phyloP scores from a whole-genome alignment of 805 yeast genomes.

The Brettanomyces sp. region DNA sequence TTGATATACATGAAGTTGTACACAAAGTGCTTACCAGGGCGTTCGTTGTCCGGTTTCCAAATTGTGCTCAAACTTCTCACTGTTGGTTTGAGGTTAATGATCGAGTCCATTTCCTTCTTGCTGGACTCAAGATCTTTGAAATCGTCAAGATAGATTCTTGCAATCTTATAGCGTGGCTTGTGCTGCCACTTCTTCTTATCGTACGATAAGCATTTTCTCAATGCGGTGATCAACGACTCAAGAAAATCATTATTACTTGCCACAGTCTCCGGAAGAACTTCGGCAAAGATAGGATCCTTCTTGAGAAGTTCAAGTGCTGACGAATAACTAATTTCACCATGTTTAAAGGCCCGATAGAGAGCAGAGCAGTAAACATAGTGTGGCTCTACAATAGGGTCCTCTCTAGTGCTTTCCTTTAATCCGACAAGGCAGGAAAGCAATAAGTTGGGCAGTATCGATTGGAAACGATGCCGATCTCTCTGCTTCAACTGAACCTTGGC shows the following conservation, averaged over 20 bases:
- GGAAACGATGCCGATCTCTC: constrained; percentile 9
- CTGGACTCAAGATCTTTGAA: constrained; percentile 47
- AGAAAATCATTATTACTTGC: constrained; percentile 25
- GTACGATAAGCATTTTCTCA: constrained; percentile 37
- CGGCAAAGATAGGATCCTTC: constrained; percentile 26
- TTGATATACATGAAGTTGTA: constrained; percentile 62
- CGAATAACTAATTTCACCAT: constrained; percentile 23
- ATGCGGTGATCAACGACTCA: constrained; percentile 31
- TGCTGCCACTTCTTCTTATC: constrained; percentile 94
- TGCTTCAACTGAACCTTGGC: constrained; percentile 53
- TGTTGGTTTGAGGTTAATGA: constrained; percentile 58
- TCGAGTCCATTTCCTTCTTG: constrained; percentile 47
- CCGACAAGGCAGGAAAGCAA: constrained; percentile 38
- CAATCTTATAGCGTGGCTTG: constrained; percentile 64
- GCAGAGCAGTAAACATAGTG: constrained; percentile 57
- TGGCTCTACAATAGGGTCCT: constrained; percentile 66
- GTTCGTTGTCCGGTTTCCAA: constrained; percentile 89
- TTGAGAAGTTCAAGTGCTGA: constrained; percentile 32
- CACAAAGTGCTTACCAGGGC: constrained; percentile 88
- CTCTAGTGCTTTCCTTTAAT: constrained; percentile 25
- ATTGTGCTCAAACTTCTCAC: constrained; percentile 69
- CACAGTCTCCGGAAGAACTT: constrained; percentile 7
- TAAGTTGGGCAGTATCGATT: constrained; percentile 31
- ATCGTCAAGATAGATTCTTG: constrained; percentile 50
- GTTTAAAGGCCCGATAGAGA: constrained; percentile 45